Percentiles rank a stretch among this genome's conserved stretches.
Evolutionary conservation across 495 filamentous ascomycete species (phyloP).

Genomic region (Arthonia radiata): DNA sequence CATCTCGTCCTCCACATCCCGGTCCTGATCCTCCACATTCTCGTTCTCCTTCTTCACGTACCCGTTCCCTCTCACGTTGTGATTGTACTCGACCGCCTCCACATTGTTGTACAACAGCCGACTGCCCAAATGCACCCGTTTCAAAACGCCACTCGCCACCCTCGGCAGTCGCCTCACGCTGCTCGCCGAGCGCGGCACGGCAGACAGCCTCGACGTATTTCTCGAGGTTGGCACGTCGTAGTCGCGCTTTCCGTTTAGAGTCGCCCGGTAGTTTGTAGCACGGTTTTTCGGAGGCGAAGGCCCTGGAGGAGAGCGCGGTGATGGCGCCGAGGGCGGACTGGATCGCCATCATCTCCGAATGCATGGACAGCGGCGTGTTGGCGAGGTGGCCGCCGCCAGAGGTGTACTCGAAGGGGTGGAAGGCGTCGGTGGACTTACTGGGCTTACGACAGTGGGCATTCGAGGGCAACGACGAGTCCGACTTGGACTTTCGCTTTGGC

Average conservation of each 20-base stretch:
- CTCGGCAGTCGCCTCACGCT: conserved; percentile 9
- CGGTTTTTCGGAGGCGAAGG: conserved; percentile 21
- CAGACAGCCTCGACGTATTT: conserved; percentile 20
- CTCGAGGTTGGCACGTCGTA: conserved; percentile 16
- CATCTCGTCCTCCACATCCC: conserved; percentile 3
- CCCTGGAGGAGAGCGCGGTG: conserved; percentile 15
- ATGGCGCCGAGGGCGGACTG: conserved; percentile 23
- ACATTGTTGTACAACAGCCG: too few species aligned
- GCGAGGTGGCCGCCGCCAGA: conserved; percentile 9
- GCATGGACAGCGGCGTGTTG: conserved; percentile 23
- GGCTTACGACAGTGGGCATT: background rate
- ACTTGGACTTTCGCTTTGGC: conserved; percentile 11
- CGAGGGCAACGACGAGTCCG: conserved; percentile 1
- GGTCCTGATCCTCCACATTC: conserved; percentile 12
- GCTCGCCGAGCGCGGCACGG: conserved; percentile 9
- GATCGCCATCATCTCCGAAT: conserved; percentile 31
- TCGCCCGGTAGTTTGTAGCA: conserved; percentile 22
- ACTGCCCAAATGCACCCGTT: conserved; percentile 19
- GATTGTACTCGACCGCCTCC: conserved; percentile 6
- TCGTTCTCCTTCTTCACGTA: conserved; percentile 7
- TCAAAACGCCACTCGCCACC: conserved; percentile 25
- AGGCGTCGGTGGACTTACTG: conserved; percentile 4
- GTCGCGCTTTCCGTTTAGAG: conserved; percentile 19
- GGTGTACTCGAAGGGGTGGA: conserved; percentile 12
- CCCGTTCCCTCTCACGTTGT: conserved; percentile 8